Percentiles rank a stretch among this genome's conserved stretches.
Conservation (phyloP, 2,329 filamentous ascomycete species). For the Pezizomycotina sp. region DNA sequence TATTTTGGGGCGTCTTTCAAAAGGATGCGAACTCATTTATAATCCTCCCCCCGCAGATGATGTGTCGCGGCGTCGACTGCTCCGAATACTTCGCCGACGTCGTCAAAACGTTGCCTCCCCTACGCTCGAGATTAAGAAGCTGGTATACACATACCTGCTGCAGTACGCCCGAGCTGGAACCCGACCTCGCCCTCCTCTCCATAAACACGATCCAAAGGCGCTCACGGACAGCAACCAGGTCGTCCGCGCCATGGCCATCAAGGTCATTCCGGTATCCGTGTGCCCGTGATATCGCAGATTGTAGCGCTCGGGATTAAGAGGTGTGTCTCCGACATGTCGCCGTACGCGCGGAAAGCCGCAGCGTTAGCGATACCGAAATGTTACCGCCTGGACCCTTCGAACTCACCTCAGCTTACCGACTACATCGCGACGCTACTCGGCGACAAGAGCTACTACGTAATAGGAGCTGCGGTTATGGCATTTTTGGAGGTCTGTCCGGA, state of each 20-base stretch:
- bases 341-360: slow-evolving; percentile 79
- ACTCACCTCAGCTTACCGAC: slow-evolving; percentile 68
- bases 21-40: slow-evolving; percentile 1
- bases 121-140: slow-evolving; percentile 88
- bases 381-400: slow-evolving; percentile 74
- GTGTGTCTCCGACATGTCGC: slow-evolving; percentile 83
- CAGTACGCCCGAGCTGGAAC: slow-evolving; percentile 92
- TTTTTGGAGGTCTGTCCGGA: slow-evolving; percentile 84
- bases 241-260: slow-evolving; percentile 75
- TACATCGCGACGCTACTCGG: slow-evolving; percentile 62
- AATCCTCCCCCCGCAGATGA: slow-evolving; percentile 49
- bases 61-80: slow-evolving; percentile 79
- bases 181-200: slow-evolving; percentile 82
- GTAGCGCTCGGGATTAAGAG: slow-evolving; percentile 92
- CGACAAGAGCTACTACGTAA: slow-evolving; percentile 93
- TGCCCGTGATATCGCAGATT: slow-evolving; percentile 94
- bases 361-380: slow-evolving; percentile 92
- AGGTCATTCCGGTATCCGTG: slow-evolving; percentile 94
- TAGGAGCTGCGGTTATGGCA: slow-evolving; percentile 75
- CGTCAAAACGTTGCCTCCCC: slow-evolving; percentile 94
- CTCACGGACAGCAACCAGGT: slow-evolving; percentile 83
- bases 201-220: slow-evolving; percentile 98
- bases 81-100: slow-evolving; percentile 92
- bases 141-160: slow-evolving; percentile 96
- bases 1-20: slow-evolving; percentile 8